A percentile compares a stretch with the other conserved stretches of the same genome.
phyloP scores from a whole-genome alignment of 148 eudicot species.

The Amaranthus cruentus region DNA sequence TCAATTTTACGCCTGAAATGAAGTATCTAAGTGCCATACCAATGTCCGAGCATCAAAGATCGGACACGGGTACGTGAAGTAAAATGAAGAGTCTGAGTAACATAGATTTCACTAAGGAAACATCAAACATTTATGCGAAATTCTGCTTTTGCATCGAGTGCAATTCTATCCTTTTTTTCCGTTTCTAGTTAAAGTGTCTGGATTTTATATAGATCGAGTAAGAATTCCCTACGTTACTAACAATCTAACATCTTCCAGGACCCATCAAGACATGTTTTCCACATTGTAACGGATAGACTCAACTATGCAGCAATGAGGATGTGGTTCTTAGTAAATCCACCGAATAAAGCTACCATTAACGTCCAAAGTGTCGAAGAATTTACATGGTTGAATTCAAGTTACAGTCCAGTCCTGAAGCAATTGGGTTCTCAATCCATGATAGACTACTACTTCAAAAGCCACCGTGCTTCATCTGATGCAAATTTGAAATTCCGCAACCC shows the following conservation, averaged over 20 bases:
- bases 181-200: background rate
- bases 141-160: background rate
- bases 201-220: constrained; percentile 1
- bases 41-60: no score
- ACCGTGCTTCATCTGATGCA: constrained; percentile 62
- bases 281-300: constrained; percentile 80
- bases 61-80: no score
- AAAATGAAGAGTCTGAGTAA: background rate
- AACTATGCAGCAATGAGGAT: constrained; percentile 94
- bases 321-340: constrained; percentile 82
- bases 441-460: constrained; percentile 73
- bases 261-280: constrained; percentile 78
- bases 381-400: constrained; percentile 83
- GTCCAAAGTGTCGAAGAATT: constrained; percentile 78
- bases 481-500: constrained; percentile 80
- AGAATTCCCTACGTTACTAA: constrained; percentile 31
- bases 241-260: constrained; percentile 50
- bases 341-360: constrained; percentile 62
- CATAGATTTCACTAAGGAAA: background rate
- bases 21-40: no score
- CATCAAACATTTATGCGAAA: background rate
- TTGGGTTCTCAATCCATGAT: constrained; percentile 71
- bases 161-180: background rate
- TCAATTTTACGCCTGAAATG: no score
- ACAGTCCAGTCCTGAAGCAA: constrained; percentile 82